Conservation (phyloP, 768 basidiomycete genomes). For the Pulveroboletus frians region DNA sequence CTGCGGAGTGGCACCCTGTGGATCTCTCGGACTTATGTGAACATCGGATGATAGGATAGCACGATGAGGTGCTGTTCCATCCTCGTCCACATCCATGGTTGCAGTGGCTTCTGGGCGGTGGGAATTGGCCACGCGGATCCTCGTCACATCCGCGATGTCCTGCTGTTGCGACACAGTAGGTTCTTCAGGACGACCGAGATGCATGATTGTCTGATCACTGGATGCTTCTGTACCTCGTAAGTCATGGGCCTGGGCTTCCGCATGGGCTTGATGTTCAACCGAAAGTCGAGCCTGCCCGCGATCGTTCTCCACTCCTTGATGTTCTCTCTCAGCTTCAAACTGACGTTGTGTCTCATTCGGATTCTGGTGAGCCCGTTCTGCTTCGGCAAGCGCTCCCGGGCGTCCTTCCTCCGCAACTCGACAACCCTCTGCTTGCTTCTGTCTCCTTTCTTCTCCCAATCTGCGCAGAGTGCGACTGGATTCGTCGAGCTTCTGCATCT, state of each 20-base stretch:
- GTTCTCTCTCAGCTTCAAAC: constrained; percentile 6
- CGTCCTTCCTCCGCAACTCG: constrained; percentile 15
- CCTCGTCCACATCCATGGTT: constrained; percentile 2
- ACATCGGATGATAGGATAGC: neutral
- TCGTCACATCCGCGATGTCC: constrained; percentile 23
- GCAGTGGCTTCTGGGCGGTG: neutral
- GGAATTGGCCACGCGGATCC: constrained; percentile 19
- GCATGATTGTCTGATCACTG: neutral
- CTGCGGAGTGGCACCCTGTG: neutral
- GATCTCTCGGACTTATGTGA: neutral
- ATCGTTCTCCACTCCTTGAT: constrained; percentile 2
- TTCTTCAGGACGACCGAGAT: neutral
- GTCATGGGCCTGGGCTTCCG: constrained; percentile 5
- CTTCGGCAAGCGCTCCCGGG: constrained; percentile 8
- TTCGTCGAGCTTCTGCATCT: constrained; percentile 15
- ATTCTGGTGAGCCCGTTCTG: constrained; percentile 5
- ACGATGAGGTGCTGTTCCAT: neutral
- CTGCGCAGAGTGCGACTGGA: constrained; percentile 12
- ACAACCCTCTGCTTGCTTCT: constrained; percentile 16
- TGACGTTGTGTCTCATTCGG: constrained; percentile 4
- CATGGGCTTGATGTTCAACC: constrained; percentile 8
- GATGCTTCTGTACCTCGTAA: neutral
- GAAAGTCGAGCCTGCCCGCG: constrained; percentile 5
- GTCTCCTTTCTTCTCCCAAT: constrained; percentile 23
- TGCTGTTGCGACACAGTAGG: constrained; percentile 21